Base-by-base conservation (phyloP, 1,284 basidiomycete species). In the Leccinum solheimii region DNA sequence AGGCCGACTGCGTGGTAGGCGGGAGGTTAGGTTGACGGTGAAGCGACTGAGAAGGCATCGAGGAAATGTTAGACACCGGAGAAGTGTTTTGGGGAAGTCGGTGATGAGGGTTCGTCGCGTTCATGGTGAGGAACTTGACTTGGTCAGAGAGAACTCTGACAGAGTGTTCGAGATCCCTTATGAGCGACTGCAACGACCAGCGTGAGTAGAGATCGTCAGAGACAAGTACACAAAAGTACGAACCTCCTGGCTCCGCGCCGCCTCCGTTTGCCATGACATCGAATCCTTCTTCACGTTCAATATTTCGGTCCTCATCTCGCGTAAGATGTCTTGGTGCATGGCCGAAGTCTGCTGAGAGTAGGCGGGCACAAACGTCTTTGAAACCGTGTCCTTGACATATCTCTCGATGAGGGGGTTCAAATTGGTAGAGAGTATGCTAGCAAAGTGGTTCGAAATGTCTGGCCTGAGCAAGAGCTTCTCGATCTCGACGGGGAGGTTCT, bases 311-410 rank as follows among this genome's bases (percentile, higher is more conserved):
- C 86, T 85, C 65, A 94, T 81, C 73, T 92, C 90, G 27, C 86
- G 82, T 40, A 89, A 76, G 13, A 93, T 78, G 55, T 91, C 90
- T 70, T 92, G 90, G 68, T 92, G 88, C 81, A 92, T 85, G 3
- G 79, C 77, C 19, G 83, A 81, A 13, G 88, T 83, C 67, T 90
- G 86, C 65, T 88, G 85, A 55, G 85, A 83, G 72, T 88, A 88
- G 27, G 87, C 80, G 1, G 92, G 91, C 43, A 92, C 78, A 68
- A 94, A 83, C 0, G 81, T 84, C 76, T 90, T 88, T 36, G 80
- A 80, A 66, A 93, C 82, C 9, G 86, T 80, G 13, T 94, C 91
- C 78, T 92, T 92, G 69, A 94, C 84, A 68, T 91, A 87, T 61
- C 86, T 81, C 72, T 92, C 90, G 64, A 94, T 85, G 57, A 90